These are phyloP conservation scores for Aspergillus nanangensis DNA, from an alignment of 495 filamentous ascomycete genomes.

Conservation along the genomic window DNA sequence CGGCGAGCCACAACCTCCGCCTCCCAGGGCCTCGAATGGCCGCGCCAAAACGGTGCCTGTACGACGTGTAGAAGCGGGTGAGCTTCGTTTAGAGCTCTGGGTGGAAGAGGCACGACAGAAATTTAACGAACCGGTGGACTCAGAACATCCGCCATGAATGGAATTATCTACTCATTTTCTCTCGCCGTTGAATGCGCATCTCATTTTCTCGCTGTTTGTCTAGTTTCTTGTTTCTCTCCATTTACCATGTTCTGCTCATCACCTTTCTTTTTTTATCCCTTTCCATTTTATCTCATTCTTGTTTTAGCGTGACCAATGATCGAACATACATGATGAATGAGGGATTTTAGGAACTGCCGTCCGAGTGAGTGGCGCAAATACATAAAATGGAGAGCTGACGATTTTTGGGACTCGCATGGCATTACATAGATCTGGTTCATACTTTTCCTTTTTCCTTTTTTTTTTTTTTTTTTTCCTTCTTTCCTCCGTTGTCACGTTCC, in stretches of 20 bases:
- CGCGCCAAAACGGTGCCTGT: constrained; percentile 50
- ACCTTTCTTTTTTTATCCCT: constrained; percentile 17
- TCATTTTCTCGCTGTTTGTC: background rate
- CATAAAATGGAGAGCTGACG: constrained; percentile 42
- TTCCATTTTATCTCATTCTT: constrained; percentile 36
- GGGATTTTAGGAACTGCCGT: constrained; percentile 36
- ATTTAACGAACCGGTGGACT: constrained; percentile 46
- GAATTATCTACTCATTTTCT: constrained; percentile 16
- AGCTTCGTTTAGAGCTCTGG: constrained; percentile 52
- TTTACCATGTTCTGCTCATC: constrained; percentile 2
- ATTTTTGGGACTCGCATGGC: constrained; percentile 44
- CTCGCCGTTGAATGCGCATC: constrained; percentile 3
- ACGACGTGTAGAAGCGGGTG: constrained; percentile 49
- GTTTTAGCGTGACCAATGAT: constrained; percentile 49
- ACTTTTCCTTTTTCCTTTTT: constrained; percentile 28
- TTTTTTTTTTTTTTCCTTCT: constrained; percentile 5
- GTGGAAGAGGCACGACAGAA: constrained; percentile 54
- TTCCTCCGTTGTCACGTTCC: constrained; percentile 11
- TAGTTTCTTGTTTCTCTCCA: constrained; percentile 5
- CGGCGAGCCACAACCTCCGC: constrained; percentile 32
- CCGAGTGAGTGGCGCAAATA: constrained; percentile 42
- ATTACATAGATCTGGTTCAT: constrained; percentile 45
- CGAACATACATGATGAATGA: constrained; percentile 46
- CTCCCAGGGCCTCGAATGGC: constrained; percentile 37
- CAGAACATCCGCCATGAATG: constrained; percentile 36